phyloP scores from a whole-genome alignment of 2,329 filamentous ascomycete genomes.

The Microsporum ferrugineum region DNA sequence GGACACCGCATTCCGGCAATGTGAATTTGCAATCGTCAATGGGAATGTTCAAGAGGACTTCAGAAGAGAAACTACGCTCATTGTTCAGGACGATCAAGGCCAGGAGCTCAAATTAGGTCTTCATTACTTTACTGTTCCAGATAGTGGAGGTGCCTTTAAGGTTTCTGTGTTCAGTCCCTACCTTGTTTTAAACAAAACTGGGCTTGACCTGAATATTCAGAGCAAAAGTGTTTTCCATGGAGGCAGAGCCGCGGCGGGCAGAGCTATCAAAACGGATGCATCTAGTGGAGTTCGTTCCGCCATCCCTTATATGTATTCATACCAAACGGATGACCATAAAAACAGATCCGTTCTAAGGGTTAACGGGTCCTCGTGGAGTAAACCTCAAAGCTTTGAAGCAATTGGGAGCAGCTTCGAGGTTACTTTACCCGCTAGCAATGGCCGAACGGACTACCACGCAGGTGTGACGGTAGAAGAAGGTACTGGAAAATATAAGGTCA shows the following conservation, averaged over 20 bases:
- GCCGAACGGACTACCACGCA: constrained; percentile 72
- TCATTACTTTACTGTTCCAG: constrained; percentile 80
- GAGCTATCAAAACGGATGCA: constrained; percentile 50
- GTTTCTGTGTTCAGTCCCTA: constrained; percentile 93
- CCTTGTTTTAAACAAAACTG: constrained; percentile 89
- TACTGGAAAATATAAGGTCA: constrained; percentile 95
- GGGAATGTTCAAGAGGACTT: constrained; percentile 80
- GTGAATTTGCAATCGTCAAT: constrained; percentile 96
- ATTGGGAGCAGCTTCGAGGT: constrained; percentile 89
- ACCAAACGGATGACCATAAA: constrained; percentile 72
- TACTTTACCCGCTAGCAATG: constrained; percentile 60
- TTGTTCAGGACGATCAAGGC: constrained; percentile 75
- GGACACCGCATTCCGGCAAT: constrained; percentile 85
- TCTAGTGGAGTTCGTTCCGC: constrained; percentile 53
- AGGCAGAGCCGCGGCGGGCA: constrained; percentile 71
- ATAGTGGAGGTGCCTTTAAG: constrained; percentile 91
- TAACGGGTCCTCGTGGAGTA: constrained; percentile 88
- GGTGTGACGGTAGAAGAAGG: constrained; percentile 82
- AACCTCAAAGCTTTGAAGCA: constrained; percentile 93
- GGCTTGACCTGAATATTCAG: constrained; percentile 73
- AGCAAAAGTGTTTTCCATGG: constrained; percentile 82
- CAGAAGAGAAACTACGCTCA: constrained; percentile 63
- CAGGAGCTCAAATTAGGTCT: constrained; percentile 69
- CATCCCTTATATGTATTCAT: constrained; percentile 93
- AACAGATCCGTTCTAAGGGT: constrained; percentile 83